Conservation (phyloP, 2,329 filamentous ascomycete genomes). For the Nemania sp. region DNA sequence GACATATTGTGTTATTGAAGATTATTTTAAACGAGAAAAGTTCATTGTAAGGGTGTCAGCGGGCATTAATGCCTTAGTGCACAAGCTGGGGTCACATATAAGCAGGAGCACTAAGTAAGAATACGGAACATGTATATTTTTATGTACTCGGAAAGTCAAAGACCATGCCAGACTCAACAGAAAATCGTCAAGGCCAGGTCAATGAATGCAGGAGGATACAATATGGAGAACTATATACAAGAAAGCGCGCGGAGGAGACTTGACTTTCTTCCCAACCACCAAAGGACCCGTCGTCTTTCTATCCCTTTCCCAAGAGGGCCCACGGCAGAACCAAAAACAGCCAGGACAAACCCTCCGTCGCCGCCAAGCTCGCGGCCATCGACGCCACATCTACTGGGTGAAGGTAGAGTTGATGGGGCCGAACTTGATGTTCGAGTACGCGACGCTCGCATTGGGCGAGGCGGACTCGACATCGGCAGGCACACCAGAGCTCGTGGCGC, state of each 20-base stretch:
- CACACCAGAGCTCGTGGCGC: constrained; percentile 58
- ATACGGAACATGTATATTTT: constrained; percentile 25
- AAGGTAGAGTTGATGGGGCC: constrained; percentile 61
- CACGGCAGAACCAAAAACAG: background rate
- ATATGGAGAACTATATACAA: constrained; percentile 35
- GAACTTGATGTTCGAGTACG: constrained; percentile 63
- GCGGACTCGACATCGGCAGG: constrained; percentile 58
- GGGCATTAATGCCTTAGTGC: background rate
- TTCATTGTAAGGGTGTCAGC: too few species aligned
- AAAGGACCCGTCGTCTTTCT: background rate
- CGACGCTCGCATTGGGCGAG: constrained; percentile 55
- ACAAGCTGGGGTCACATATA: background rate
- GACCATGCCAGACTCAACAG: constrained; percentile 20
- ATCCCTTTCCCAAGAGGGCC: background rate
- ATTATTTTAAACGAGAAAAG: too few species aligned
- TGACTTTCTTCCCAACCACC: background rate
- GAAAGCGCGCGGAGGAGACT: constrained; percentile 12
- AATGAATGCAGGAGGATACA: constrained; percentile 28
- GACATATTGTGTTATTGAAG: too few species aligned
- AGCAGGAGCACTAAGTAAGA: constrained; percentile 3
- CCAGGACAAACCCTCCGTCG: background rate
- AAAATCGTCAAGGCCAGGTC: constrained; percentile 9
- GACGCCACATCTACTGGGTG: constrained; percentile 26
- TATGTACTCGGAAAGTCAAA: constrained; percentile 29
- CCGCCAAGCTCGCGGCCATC: background rate